Base-by-base conservation (phyloP, 257 asterid genomes). In the Cruciata laevipes region DNA sequence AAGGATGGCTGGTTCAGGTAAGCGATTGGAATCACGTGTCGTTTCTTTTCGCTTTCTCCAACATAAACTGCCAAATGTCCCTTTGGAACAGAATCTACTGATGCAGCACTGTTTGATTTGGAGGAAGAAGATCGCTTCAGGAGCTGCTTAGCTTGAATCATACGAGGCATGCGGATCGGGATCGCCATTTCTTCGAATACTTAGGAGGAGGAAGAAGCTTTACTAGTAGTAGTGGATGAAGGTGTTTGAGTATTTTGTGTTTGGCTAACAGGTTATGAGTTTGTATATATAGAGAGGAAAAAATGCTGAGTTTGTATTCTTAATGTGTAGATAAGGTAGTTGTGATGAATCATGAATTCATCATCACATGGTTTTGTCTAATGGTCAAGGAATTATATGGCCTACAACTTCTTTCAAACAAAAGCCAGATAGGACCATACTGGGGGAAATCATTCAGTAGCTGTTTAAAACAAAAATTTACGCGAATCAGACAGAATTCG, bases 1-100 rank as follows among this genome's bases (percentile, higher is more conserved):
- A 85, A 79, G 0, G 72, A 30, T n/a, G 84, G 85, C 61, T 79
- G 73, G 20, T 71, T 85, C 74, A 85, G 42, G 74, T 75, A 83
- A 6, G 83, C 71, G 21, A 85, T 42, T 8, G 88, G 88, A 30
- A 82, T 74, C 6, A 84, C 79, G 25, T 65, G 78, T 10, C 91
- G 75, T 23, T 77, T 80, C 66, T 78, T 81, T 6, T 77, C 66
- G 32, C 66, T 70, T 61, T 71, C 70, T 64, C 80, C 80, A 40
- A 76, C 76, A 53, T 76, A 76, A 20, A 76, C 76, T 12, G 68
- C 68, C 8, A 71, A 17, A 10, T 33, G 59, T 12, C 76, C 76
- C 20, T 33, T 76, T 1, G 80, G 80, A 51, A 71, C 63, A 24
- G 7, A 76, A 40, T 57, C 72, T 14, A 4, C 5, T 6, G 62